Evolutionary conservation across 2,329 filamentous ascomycete genomes (phyloP), one percentile per base, ranked within the genome.

Genomic region (Sphaerulina vaccinii): DNA sequence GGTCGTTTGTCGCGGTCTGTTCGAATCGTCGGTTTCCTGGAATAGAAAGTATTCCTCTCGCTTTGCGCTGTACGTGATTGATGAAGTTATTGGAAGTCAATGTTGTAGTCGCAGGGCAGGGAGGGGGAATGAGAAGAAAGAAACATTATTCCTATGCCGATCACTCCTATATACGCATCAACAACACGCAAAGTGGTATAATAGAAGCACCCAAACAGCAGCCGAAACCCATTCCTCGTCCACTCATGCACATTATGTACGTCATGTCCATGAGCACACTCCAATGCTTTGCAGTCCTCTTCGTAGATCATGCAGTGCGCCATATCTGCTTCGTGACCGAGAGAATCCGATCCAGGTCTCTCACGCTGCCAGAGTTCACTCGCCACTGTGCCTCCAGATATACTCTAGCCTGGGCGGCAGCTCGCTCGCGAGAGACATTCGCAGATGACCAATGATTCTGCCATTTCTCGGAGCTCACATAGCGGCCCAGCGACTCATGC

Each of bases 131-230:
- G 7, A 32, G 7, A 37, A 16, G 35, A 19, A 37, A 37, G 18
- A 37, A 37, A 37, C 35, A 37, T 37, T 37, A 37, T 16, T 37
- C 35, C 35, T 37, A 37, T 37, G n/a, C 27, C n/a, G 10, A 32
- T 32, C 4, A 35, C 35, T 9, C 32, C 21, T 37, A 35, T 40
- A 35, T 18, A 40, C 37, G 22, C 40, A 21, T 22, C 27, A 24
- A 22, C 36, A 35, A 46, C n/a, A 32, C 49, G 39, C 49, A 51
- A 51, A 51, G 49, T 51, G 49, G 49, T 51, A 51, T 51, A 51
- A 23, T 46, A 39, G 45, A 23, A 36, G 37, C 36, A 33, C 41
- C 37, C 46, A 41, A 36, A 49, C 29, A 41, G 36, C 37, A 48
- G 33, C 45, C 45, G 24, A 39, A 48, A 40, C 13, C 10, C 15